phyloP scores from a whole-genome alignment of 768 basidiomycete species.

The Cubamyces sp. region DNA sequence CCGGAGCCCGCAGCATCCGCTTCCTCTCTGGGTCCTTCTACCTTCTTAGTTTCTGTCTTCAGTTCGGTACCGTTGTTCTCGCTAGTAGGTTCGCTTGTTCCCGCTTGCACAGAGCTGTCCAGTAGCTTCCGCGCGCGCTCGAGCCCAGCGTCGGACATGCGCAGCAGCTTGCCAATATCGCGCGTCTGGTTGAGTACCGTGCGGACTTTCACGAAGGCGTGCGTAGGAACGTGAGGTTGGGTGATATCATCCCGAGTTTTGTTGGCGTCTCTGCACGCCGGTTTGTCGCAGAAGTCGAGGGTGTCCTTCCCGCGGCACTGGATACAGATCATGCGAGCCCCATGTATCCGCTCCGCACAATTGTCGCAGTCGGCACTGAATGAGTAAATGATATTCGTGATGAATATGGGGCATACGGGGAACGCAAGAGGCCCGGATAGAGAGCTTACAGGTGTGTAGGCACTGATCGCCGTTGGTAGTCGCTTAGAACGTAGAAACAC shows the following conservation, averaged over 20 bases:
- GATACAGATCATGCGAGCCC: constrained; percentile 20
- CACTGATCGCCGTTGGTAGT: constrained; percentile 7
- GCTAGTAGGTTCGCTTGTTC: too few relatives aligned
- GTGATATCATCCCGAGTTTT: constrained; percentile 12
- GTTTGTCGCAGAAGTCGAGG: constrained; percentile 30
- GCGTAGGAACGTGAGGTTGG: constrained; percentile 19
- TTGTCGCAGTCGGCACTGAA: constrained; percentile 24
- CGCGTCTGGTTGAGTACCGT: constrained; percentile 19
- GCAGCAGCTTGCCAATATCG: constrained; percentile 21
- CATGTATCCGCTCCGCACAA: constrained; percentile 22
- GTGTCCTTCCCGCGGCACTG: constrained; percentile 19
- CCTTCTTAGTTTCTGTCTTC: neutral
- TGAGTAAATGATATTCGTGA: neutral
- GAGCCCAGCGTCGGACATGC: constrained; percentile 2
- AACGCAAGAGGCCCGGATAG: too few relatives aligned
- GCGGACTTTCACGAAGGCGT: constrained; percentile 28
- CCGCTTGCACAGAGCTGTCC: neutral
- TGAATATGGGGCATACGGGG: too few relatives aligned
- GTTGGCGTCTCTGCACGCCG: constrained; percentile 13
- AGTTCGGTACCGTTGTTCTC: neutral
- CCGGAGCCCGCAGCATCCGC: neutral
- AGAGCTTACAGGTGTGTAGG: neutral
- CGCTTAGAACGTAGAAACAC: constrained; percentile 5
- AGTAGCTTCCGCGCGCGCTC: constrained; percentile 8
- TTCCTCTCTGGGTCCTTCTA: neutral